Conservation (phyloP, 1,139 yeast species). For the Yamadazyma dushanensis region DNA sequence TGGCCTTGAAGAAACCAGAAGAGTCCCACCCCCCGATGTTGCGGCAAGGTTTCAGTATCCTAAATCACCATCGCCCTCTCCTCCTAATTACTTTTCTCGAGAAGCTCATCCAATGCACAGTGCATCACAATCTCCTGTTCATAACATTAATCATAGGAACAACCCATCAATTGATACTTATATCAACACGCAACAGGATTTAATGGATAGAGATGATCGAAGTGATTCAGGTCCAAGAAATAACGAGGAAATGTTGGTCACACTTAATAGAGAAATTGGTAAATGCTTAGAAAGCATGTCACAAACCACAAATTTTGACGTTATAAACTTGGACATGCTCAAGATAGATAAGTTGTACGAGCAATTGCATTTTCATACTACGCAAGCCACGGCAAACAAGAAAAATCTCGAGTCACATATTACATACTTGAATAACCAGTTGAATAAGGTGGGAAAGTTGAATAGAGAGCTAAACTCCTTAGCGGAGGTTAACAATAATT, state of each 20-base stretch:
- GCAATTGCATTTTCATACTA: constrained; percentile 38
- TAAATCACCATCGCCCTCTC: constrained; percentile 5
- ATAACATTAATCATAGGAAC: constrained; percentile 1
- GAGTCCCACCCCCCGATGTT: too few species aligned
- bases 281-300: constrained; percentile 18
- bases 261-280: constrained; percentile 26
- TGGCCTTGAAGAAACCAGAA: too few species aligned
- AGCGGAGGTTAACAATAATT: constrained; percentile 25
- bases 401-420: constrained; percentile 32
- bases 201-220: constrained; percentile 21
- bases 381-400: constrained; percentile 40
- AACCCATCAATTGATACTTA: neutral
- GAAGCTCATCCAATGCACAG: neutral
- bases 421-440: constrained; percentile 32
- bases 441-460: constrained; percentile 25
- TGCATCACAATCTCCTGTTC: neutral
- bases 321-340: constrained; percentile 14
- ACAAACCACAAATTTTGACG: constrained; percentile 7
- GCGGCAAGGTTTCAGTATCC: neutral
- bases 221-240: neutral
- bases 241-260: constrained; percentile 10
- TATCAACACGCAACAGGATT: constrained; percentile 8
- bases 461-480: constrained; percentile 26
- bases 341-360: constrained; percentile 32
- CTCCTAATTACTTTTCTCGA: constrained; percentile 4